Conservation (phyloP, 164 flowering plant genomes). For the Vitis rotundifolia region DNA sequence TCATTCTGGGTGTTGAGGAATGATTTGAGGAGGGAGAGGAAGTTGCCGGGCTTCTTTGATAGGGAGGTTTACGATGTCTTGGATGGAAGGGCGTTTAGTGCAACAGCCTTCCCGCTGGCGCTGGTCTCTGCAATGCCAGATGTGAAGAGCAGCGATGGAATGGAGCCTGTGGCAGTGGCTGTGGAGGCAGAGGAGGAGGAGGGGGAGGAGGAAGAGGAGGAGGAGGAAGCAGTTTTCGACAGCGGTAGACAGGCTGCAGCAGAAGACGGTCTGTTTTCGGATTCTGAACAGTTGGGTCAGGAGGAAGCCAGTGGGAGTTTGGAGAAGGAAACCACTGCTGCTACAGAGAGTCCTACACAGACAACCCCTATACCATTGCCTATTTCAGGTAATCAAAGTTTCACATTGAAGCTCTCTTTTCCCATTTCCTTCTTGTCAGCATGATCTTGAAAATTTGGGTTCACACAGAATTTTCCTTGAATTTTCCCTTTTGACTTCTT, state of each 20-base stretch:
- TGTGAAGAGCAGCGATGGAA: slow-evolving; percentile 5
- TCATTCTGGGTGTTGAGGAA: slow-evolving; percentile 78
- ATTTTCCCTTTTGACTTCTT: no score
- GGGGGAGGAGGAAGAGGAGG: slow-evolving; percentile 14
- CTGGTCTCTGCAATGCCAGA: slow-evolving; percentile 12
- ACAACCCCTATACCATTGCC: slow-evolving; percentile 16
- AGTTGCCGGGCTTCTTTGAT: slow-evolving; percentile 70
- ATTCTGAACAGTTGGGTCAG: slow-evolving; percentile 14
- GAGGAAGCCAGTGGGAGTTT: slow-evolving; percentile 10
- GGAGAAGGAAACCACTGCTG: slow-evolving; percentile 5
- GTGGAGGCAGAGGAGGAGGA: slow-evolving; percentile 16
- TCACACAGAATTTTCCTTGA: no score
- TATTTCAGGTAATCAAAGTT: slow-evolving; percentile 19
- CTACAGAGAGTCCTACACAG: slow-evolving; percentile 5
- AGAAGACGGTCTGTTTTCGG: slow-evolving; percentile 23
- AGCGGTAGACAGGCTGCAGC: slow-evolving; percentile 8
- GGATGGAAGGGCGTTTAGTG: slow-evolving; percentile 27
- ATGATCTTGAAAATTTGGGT: no score
- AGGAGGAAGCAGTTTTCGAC: slow-evolving; percentile 10
- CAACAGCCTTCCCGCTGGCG: slow-evolving; percentile 16
- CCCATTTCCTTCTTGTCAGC: no score
- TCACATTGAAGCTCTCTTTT: neutral
- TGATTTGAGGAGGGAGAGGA: slow-evolving; percentile 60
- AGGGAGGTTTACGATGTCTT: slow-evolving; percentile 61
- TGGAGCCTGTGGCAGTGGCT: slow-evolving; percentile 1